These are phyloP conservation scores for Aspergillus aculeatus DNA, from an alignment of 2,329 filamentous ascomycete genomes.

Conservation along the genomic window DNA sequence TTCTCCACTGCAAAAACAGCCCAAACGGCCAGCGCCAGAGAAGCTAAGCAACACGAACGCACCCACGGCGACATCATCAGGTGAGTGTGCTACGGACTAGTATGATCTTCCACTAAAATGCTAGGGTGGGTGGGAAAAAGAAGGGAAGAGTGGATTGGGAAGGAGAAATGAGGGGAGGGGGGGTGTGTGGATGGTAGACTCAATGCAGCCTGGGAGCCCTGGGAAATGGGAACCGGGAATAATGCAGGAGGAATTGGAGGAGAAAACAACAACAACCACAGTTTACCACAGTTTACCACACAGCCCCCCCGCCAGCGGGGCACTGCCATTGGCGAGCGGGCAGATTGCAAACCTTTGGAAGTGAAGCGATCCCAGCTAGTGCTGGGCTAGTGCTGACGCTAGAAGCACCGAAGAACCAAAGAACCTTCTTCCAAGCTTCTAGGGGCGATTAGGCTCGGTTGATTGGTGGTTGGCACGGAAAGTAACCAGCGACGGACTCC, in stretches of 20 bases:
- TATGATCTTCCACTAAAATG: constrained; percentile 9
- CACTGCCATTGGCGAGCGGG: constrained; percentile 14
- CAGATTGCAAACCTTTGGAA: background rate
- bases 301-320: constrained; percentile 16
- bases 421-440: constrained; percentile 23
- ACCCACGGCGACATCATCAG: constrained; percentile 22
- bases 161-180: background rate
- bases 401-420: constrained; percentile 23
- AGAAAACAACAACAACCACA: no score
- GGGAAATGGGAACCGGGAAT: constrained; percentile 4
- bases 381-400: constrained; percentile 23
- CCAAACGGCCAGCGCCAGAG: constrained; percentile 5
- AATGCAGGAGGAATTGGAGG: constrained; percentile 4
- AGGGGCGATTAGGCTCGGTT: constrained; percentile 7
- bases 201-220: constrained; percentile 7
- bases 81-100: constrained; percentile 15
- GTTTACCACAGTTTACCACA: constrained; percentile 6
- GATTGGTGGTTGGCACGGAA: constrained; percentile 14
- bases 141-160: constrained; percentile 1
- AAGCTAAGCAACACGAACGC: constrained; percentile 18
- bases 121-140: constrained; percentile 2
- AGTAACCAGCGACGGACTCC: constrained; percentile 10
- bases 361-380: constrained; percentile 21
- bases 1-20: constrained; percentile 11
- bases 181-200: background rate